A percentile compares a stretch with the other conserved stretches of the same genome.
phyloP scores from a whole-genome alignment of 73 alveolate genomes.

The Blepharisma stoltei region DNA sequence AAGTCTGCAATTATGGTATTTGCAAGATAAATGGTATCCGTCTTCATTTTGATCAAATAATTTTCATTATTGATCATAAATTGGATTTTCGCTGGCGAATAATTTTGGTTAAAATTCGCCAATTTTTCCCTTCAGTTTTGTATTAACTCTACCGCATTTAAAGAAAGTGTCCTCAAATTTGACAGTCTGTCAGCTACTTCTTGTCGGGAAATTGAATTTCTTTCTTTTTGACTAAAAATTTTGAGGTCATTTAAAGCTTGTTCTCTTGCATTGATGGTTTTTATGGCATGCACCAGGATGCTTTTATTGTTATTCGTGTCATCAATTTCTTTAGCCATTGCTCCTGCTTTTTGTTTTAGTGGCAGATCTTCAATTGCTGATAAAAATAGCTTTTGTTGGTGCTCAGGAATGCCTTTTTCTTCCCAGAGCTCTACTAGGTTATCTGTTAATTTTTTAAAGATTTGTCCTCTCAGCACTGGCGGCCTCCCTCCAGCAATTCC shows the following conservation, averaged over 20 bases:
- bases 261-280: slow-evolving; percentile 6
- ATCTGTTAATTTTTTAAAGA: background rate
- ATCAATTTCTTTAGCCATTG: slow-evolving; percentile 4
- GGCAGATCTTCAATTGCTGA: slow-evolving; percentile 11
- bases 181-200: background rate
- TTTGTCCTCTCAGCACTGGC: background rate
- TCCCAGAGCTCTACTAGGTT: slow-evolving; percentile 8
- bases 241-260: background rate
- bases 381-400: background rate
- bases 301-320: background rate
- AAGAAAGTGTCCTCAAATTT: background rate
- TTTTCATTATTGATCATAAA: background rate
- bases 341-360: background rate
- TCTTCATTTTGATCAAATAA: slow-evolving; percentile 8
- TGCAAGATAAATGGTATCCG: background rate
- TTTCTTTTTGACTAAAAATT: background rate
- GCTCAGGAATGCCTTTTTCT: background rate
- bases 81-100: background rate
- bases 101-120: background rate
- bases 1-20: slow-evolving; percentile 5
- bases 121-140: slow-evolving; percentile 5
- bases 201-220: background rate
- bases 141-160: background rate
- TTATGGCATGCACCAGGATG: background rate
- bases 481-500: background rate